phyloP scores from a whole-genome alignment of 2,329 filamentous ascomycete genomes.

The Coniochaeta prunicola region DNA sequence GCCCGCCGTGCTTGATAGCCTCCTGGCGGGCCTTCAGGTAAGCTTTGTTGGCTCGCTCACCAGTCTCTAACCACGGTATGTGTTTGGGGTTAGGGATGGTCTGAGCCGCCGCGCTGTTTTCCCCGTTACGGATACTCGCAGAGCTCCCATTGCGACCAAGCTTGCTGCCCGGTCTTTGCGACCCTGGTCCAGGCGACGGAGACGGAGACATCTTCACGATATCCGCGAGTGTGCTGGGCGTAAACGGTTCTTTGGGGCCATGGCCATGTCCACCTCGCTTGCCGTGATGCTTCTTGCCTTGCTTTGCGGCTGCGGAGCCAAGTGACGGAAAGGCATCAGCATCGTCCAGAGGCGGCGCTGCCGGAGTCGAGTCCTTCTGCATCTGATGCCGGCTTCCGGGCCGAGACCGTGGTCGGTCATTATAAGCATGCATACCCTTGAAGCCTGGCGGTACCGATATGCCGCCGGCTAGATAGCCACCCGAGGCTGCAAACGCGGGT shows the following conservation, averaged over 20 bases:
- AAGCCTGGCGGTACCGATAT: constrained; percentile 65
- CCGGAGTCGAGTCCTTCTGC: constrained; percentile 50
- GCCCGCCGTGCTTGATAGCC: constrained; percentile 92
- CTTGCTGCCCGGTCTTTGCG: constrained; percentile 53
- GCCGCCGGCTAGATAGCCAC: constrained; percentile 44
- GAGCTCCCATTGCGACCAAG: constrained; percentile 57
- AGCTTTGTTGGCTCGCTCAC: constrained; percentile 80
- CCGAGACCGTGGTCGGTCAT: constrained; percentile 68
- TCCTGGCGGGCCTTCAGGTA: constrained; percentile 94
- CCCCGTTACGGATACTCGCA: constrained; percentile 56
- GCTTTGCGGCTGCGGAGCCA: constrained; percentile 67
- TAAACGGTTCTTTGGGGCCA: constrained; percentile 57
- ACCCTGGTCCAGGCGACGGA: constrained; percentile 64
- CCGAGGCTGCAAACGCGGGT: constrained; percentile 41
- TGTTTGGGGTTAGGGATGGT: constrained; percentile 84
- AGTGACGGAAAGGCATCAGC: constrained; percentile 92
- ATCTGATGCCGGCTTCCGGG: constrained; percentile 76
- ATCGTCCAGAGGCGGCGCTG: constrained; percentile 78
- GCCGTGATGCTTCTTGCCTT: constrained; percentile 85
- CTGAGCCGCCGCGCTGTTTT: constrained; percentile 74
- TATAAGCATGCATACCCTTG: constrained; percentile 49
- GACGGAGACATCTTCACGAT: constrained; percentile 93
- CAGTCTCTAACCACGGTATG: constrained; percentile 94
- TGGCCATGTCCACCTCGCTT: constrained; percentile 81
- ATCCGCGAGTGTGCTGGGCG: constrained; percentile 78